A percentile compares a stretch with the other conserved stretches of the same genome.
These are phyloP conservation scores for Cercospora sp. DNA, from an alignment of 2,329 filamentous ascomycete species.

Conservation along the genomic window DNA sequence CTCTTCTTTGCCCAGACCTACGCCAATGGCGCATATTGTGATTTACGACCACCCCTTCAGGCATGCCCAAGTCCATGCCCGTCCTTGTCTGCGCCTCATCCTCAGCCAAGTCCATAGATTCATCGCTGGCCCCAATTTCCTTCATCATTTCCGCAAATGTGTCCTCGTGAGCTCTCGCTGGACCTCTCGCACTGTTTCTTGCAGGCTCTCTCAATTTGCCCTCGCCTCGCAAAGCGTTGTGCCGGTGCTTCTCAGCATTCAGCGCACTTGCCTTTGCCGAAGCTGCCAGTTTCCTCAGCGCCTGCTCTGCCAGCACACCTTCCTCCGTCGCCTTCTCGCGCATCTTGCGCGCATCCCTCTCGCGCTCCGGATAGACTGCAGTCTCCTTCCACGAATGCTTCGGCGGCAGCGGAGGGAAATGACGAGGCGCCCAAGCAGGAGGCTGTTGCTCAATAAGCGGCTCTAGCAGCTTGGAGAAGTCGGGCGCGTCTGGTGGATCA, in stretches of 20 bases:
- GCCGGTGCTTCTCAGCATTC: conserved; percentile 45
- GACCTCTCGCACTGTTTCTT: conserved; percentile 32
- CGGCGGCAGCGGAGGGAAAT: conserved; percentile 64
- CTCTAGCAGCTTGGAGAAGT: conserved; percentile 53
- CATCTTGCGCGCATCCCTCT: conserved; percentile 57
- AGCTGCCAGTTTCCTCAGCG: conserved; percentile 59
- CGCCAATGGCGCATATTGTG: conserved; percentile 62
- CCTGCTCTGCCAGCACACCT: conserved; percentile 64
- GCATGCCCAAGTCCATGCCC: conserved; percentile 35
- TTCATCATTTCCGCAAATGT: conserved; percentile 54
- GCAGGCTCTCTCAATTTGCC: conserved; percentile 29
- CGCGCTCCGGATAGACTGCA: conserved; percentile 58
- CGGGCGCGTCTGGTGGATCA: conserved; percentile 43
- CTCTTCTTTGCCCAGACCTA: conserved; percentile 34
- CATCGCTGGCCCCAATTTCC: conserved; percentile 43
- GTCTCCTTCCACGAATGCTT: conserved; percentile 65
- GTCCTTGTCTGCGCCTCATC: conserved; percentile 31
- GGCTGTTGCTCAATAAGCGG: conserved; percentile 52
- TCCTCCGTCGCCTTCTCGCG: conserved; percentile 64
- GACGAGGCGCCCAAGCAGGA: conserved; percentile 57
- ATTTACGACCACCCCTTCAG: conserved; percentile 55
- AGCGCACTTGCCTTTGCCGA: conserved; percentile 52
- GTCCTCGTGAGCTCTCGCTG: conserved; percentile 47
- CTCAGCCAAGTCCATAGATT: conserved; percentile 39
- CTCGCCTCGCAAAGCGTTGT: conserved; percentile 34